Conservation (phyloP, 2,329 filamentous ascomycete genomes). For the Spiromastix sp. region DNA sequence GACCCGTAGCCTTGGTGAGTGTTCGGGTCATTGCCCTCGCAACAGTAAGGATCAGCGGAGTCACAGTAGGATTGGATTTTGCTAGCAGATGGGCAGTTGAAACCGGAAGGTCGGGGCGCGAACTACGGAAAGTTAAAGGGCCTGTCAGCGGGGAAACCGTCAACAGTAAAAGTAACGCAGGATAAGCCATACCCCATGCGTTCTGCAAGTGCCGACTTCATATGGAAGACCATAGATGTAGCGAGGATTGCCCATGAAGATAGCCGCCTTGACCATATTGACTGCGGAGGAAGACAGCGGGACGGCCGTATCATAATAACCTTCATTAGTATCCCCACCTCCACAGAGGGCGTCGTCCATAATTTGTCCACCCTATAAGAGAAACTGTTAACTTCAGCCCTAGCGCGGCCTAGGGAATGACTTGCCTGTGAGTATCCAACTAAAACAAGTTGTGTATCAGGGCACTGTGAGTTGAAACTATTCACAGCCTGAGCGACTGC, state of each 20-base stretch:
- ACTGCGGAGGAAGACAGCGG: conserved; percentile 39
- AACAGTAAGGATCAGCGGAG: conserved; percentile 54
- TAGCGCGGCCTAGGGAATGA: conserved; percentile 1
- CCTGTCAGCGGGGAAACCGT: background rate
- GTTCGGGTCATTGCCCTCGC: conserved; percentile 50
- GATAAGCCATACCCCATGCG: conserved; percentile 44
- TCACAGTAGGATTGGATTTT: conserved; percentile 59
- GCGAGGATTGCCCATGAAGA: conserved; percentile 56
- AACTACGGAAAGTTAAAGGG: conserved; percentile 38
- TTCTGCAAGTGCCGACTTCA: conserved; percentile 50
- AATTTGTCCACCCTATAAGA: conserved; percentile 47
- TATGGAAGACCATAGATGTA: conserved; percentile 47
- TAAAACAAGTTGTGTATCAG: conserved; percentile 47
- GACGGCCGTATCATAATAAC: conserved; percentile 34
- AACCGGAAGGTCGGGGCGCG: conserved; percentile 47
- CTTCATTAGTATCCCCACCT: conserved; percentile 37
- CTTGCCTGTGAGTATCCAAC: conserved; percentile 53
- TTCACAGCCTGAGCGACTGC: conserved; percentile 53
- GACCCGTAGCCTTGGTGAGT: conserved; percentile 52
- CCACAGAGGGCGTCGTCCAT: conserved; percentile 54
- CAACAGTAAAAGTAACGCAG: background rate
- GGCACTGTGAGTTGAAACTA: conserved; percentile 46
- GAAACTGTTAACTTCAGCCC: background rate
- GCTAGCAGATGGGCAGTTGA: conserved; percentile 44
- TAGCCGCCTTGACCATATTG: conserved; percentile 50